phyloP scores from a whole-genome alignment of 2,329 filamentous ascomycete genomes.

The Amauroascus verrucosus region DNA sequence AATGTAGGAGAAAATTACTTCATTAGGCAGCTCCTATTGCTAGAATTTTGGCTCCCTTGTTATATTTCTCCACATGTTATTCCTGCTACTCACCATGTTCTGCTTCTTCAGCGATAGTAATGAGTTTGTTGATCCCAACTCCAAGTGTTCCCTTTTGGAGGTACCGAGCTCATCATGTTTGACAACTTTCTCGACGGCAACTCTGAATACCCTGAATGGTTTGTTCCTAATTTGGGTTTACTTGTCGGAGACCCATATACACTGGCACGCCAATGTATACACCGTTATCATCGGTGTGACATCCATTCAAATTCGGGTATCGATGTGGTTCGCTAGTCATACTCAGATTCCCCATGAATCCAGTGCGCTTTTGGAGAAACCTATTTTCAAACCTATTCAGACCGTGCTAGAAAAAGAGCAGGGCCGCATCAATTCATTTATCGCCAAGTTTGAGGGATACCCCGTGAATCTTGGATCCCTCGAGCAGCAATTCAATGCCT shows the following conservation, averaged over 20 bases:
- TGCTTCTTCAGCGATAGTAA: neutral
- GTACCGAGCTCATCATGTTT: slow-evolving; percentile 4
- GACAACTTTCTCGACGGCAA: slow-evolving; percentile 1
- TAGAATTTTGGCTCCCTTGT: neutral
- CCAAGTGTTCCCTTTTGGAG: slow-evolving; percentile 9
- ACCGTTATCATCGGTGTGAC: neutral
- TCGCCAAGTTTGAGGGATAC: neutral
- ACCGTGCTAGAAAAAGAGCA: neutral
- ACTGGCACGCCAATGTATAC: slow-evolving; percentile 10
- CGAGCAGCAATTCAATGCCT: neutral
- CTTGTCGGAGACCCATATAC: slow-evolving; percentile 4
- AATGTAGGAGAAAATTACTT: no score
- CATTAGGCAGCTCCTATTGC: no score
- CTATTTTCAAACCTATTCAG: neutral
- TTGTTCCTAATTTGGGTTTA: slow-evolving; percentile 2
- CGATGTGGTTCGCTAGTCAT: neutral
- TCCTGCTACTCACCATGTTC: no score
- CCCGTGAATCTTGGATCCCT: neutral
- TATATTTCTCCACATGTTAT: neutral
- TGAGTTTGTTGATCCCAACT: neutral
- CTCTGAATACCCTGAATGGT: slow-evolving; percentile 10
- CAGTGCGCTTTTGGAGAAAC: neutral
- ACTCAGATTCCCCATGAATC: neutral
- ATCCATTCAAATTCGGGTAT: neutral
- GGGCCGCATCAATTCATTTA: neutral